Percentiles rank a stretch among this genome's conserved stretches.
phyloP scores from a whole-genome alignment of 257 asterid genomes.

The Jaltomata sinuosa region DNA sequence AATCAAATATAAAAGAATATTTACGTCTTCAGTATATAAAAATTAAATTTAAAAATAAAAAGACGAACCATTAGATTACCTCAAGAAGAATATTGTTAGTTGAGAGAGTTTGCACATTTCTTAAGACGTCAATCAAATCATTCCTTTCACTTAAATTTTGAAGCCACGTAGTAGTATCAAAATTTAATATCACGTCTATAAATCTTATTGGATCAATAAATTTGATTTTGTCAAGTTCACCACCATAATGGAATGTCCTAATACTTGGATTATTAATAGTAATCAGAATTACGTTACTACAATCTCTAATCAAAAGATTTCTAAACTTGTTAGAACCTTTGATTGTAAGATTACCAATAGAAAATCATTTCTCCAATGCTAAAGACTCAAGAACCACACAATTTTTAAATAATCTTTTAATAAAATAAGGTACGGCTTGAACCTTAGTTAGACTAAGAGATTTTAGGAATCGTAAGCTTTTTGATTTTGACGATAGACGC shows the following conservation, averaged over 20 bases:
- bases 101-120: background rate
- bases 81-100: background rate
- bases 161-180: background rate
- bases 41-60: background rate
- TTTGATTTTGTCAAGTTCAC: background rate
- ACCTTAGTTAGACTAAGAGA: background rate
- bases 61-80: background rate
- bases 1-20: background rate
- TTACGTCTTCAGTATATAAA: background rate
- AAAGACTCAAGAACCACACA: background rate
- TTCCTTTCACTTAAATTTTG: background rate
- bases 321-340: background rate
- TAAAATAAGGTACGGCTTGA: background rate
- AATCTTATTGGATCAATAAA: background rate
- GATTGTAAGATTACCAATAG: background rate
- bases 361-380: background rate
- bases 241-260: background rate
- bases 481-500: background rate
- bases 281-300: background rate
- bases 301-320: background rate
- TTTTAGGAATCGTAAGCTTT: background rate
- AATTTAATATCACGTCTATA: background rate
- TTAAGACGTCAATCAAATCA: background rate
- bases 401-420: background rate
- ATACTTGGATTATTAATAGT: background rate